A percentile compares a stretch with the other conserved stretches of the same genome.
Conservation (phyloP, 1,139 yeast species). For the Hemisphaericaspora lyxosophila region DNA sequence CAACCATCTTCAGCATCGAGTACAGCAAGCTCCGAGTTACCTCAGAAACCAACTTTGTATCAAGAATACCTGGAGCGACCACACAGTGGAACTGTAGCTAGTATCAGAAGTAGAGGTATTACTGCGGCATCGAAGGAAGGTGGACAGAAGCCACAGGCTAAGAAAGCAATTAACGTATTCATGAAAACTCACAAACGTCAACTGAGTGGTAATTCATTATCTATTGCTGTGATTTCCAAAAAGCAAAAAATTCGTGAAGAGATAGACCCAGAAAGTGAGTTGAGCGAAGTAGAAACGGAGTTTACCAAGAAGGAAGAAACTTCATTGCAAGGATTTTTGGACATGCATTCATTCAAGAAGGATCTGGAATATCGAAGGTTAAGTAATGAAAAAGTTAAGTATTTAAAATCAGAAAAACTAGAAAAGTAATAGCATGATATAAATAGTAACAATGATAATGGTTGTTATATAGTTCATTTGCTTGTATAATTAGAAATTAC, state of each 20-base stretch:
- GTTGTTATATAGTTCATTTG: neutral
- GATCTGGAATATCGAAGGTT: slow-evolving; percentile 9
- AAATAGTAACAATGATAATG: too few relatives aligned
- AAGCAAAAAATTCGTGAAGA: slow-evolving; percentile 9
- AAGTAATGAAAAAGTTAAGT: slow-evolving; percentile 7
- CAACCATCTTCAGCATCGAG: neutral
- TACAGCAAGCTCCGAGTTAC: slow-evolving; percentile 1
- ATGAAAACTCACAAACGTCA: slow-evolving; percentile 5
- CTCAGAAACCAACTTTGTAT: slow-evolving; percentile 1
- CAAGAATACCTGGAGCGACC: slow-evolving; percentile 1
- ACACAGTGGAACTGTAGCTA: slow-evolving; percentile 5
- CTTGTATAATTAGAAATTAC: neutral
- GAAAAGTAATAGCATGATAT: neutral
- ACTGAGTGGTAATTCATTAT: slow-evolving; percentile 1
- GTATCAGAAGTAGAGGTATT: slow-evolving; percentile 2
- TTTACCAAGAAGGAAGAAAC: slow-evolving; percentile 19
- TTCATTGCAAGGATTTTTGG: slow-evolving; percentile 9
- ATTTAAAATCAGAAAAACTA: slow-evolving; percentile 2
- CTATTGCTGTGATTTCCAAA: slow-evolving; percentile 7
- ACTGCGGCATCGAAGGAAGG: neutral
- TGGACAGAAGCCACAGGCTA: neutral
- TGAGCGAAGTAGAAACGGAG: slow-evolving; percentile 23
- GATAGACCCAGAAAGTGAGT: slow-evolving; percentile 20
- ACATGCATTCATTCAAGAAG: slow-evolving; percentile 6
- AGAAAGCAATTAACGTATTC: slow-evolving; percentile 3